Evolutionary conservation across 2,329 filamentous ascomycete species (phyloP).

Genomic region (Penicillium sp.): DNA sequence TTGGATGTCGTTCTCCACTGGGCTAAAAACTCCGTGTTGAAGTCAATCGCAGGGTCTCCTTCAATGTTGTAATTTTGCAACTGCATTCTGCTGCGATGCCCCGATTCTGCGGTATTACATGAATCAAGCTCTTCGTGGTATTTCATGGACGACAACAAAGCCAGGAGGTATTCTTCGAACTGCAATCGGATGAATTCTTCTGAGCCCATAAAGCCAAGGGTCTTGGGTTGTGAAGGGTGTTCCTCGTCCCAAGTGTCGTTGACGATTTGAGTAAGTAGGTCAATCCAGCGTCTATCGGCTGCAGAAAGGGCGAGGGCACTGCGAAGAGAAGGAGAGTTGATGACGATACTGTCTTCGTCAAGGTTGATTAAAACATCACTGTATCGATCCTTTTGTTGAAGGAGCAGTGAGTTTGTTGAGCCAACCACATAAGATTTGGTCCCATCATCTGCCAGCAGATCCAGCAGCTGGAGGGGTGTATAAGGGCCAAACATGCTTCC

Average conservation of each 20-base stretch:
- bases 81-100: constrained; percentile 46
- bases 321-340: constrained; percentile 76
- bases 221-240: constrained; percentile 86
- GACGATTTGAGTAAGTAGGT: constrained; percentile 88
- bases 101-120: constrained; percentile 48
- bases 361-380: constrained; percentile 96
- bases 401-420: constrained; percentile 88
- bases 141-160: constrained; percentile 82
- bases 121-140: constrained; percentile 69
- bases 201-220: constrained; percentile 89
- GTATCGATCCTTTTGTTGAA: constrained; percentile 93
- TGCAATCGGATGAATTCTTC: constrained; percentile 97
- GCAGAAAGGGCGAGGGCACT: constrained; percentile 74
- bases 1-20: constrained; percentile 87
- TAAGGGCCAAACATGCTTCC: constrained; percentile 95
- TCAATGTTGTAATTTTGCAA: constrained; percentile 63
- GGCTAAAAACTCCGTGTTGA: constrained; percentile 80
- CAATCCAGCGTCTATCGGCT: constrained; percentile 92
- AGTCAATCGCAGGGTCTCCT: constrained; percentile 81
- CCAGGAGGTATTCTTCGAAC: constrained; percentile 94
- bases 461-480: constrained; percentile 91
- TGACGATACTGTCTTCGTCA: constrained; percentile 81
- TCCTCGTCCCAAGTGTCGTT: constrained; percentile 95
- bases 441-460: constrained; percentile 85
- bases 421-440: constrained; percentile 98